Conservation (phyloP, 1,284 basidiomycete species). For the Volvariella volvacea region DNA sequence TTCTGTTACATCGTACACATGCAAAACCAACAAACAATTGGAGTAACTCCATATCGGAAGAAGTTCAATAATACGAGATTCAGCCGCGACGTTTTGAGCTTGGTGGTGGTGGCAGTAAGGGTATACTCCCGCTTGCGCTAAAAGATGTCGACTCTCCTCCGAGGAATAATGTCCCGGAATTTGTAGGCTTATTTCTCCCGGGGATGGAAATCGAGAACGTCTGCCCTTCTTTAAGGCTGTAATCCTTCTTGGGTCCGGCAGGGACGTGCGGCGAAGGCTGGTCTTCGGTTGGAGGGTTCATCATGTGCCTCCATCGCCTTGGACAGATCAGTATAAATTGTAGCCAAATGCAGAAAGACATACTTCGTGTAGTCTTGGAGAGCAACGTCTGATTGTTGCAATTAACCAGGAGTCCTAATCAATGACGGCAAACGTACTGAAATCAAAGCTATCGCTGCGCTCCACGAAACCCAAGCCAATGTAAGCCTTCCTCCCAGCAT, state of each 20-base stretch:
- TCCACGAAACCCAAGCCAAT: conserved; percentile 94
- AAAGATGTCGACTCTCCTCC: conserved; percentile 16
- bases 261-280: conserved; percentile 55
- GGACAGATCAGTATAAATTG: too few species aligned
- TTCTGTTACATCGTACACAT: too few species aligned
- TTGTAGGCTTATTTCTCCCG: conserved; percentile 45
- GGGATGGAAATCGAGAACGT: conserved; percentile 92
- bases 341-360: conserved; percentile 10
- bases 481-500: conserved; percentile 81
- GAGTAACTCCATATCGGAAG: too few species aligned
- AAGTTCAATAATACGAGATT: too few species aligned
- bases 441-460: conserved; percentile 89
- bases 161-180: conserved; percentile 28
- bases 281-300: conserved; percentile 46
- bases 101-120: conserved; percentile 73
- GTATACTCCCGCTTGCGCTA: conserved; percentile 36
- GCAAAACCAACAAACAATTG: too few species aligned
- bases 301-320: too few species aligned
- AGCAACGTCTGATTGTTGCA: conserved; percentile 70
- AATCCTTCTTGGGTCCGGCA: conserved; percentile 86
- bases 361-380: conserved; percentile 95
- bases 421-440: conserved; percentile 54
- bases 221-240: conserved; percentile 93
- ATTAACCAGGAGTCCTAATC: neutral
- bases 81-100: conserved; percentile 28